Base-by-base conservation (phyloP, 805 yeast species). In the Wickerhamomyces silvicola region DNA sequence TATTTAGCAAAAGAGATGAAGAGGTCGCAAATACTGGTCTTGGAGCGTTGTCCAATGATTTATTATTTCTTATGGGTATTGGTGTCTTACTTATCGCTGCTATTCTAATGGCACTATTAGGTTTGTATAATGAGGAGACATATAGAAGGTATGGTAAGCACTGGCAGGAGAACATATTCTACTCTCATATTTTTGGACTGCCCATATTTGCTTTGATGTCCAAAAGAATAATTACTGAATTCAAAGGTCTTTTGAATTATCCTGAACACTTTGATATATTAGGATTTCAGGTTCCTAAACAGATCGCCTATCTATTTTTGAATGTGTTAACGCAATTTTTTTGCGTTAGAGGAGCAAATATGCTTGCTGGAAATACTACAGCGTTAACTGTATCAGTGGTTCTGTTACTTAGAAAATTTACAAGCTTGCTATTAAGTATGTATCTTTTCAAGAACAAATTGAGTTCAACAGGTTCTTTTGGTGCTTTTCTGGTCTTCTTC, bases 291-390 rank as follows among this genome's bases (percentile, higher is more conserved):
- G 22, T 62, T 10, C 50, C 61, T 2, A 41, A 44, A 22, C 57
- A 45, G 27, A 31, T 48, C 12, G 33, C 49, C 7, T 54, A 56
- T 42, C 44, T 75, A 13, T 10, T 56, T 4, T 40, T 62, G 10
- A 78, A 77, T 45, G 64, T 66, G 12, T 11, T 63, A 1, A 72
- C 83, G 1, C 85, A 78, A 52, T 64, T 69, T 41, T 31, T 75
- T 4, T 82, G 94, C 48, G 73, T 78, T 2, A 56, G 71, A 10
- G 87, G 90, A 5, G 90, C 81, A 10, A 79, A 77, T 46, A 62
- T 62, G 45, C 57, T 82, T 16, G 75, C 78, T 0, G 72, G 80
- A 13, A 52, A 52, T 7, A 66, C 78, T 2, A 62, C 71, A n/a
- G 80, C 88, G 0, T 50, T 82, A 26, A 76, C 84, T 0, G 70